A percentile compares a stretch with the other conserved stretches of the same genome.
Conservation (phyloP, 331 rosid species). For the Stylosanthes scabra region DNA sequence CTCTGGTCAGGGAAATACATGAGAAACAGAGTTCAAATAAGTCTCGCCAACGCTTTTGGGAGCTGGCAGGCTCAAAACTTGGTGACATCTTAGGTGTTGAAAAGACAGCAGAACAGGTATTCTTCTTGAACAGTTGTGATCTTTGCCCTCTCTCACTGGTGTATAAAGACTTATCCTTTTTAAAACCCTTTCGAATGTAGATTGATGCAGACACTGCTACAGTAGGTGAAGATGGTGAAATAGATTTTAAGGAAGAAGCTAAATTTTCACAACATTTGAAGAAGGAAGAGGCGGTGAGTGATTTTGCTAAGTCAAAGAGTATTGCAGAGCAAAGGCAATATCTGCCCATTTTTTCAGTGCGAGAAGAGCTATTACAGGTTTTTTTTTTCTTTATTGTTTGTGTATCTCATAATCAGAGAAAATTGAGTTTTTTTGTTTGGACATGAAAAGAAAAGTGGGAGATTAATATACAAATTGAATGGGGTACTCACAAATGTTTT, state of each 20-base stretch:
- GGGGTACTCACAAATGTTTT: not conserved
- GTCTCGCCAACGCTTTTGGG: conserved; percentile 99
- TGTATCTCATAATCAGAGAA: conserved; percentile 16
- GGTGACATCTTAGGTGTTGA: conserved; percentile 97
- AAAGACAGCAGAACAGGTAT: conserved; percentile 94
- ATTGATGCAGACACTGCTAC: conserved; percentile 94
- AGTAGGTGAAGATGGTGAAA: conserved; percentile 93
- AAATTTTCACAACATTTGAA: conserved; percentile 96
- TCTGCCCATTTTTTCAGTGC: conserved; percentile 93
- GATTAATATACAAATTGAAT: not conserved
- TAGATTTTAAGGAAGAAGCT: conserved; percentile 96
- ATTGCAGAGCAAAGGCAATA: conserved; percentile 91
- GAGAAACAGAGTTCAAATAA: conserved; percentile 92
- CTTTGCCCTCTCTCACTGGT: conserved; percentile 28
- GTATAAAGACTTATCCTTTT: conserved; percentile 28
- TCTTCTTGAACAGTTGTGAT: conserved; percentile 31
- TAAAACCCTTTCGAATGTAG: conserved; percentile 43
- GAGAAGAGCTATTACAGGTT: conserved; percentile 96
- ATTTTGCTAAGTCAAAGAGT: conserved; percentile 90
- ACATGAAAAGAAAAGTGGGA: not conserved
- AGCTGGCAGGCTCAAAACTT: conserved; percentile 98
- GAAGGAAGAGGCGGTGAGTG: conserved; percentile 96
- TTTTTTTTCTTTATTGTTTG: conserved; percentile 20
- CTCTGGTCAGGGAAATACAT: conserved; percentile 85
- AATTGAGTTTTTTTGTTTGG: not conserved